phyloP scores from a whole-genome alignment of 805 yeast genomes.

The Candida hungchunana region DNA sequence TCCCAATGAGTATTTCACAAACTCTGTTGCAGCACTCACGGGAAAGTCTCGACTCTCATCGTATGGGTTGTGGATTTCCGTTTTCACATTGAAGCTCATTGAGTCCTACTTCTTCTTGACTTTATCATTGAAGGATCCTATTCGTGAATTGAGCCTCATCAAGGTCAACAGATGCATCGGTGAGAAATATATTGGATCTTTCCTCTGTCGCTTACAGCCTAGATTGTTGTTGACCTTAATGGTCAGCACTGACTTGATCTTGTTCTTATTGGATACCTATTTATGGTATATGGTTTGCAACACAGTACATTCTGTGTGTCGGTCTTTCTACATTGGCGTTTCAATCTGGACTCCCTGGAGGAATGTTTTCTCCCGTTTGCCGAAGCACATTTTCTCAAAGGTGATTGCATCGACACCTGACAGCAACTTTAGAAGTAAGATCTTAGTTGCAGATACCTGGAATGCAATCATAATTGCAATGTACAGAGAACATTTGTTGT shows the following conservation, averaged over 20 bases:
- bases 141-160: conserved; percentile 61
- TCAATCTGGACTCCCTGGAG: conserved; percentile 91
- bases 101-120: conserved; percentile 81
- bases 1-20: conserved; percentile 56
- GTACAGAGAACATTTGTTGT: conserved; percentile 98
- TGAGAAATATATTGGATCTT: conserved; percentile 49
- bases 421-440: conserved; percentile 94
- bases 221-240: conserved; percentile 49
- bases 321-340: conserved; percentile 70
- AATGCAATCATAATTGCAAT: conserved; percentile 96
- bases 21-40: conserved; percentile 47
- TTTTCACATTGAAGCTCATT: conserved; percentile 61
- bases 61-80: conserved; percentile 62
- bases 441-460: conserved; percentile 96
- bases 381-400: conserved; percentile 71
- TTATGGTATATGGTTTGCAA: conserved; percentile 84
- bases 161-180: conserved; percentile 55
- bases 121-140: conserved; percentile 66
- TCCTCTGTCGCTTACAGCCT: conserved; percentile 56
- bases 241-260: conserved; percentile 54
- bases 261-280: conserved; percentile 78
- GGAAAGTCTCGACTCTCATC: conserved; percentile 60
- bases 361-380: conserved; percentile 69
- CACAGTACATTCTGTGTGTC: conserved; percentile 64
- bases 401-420: conserved; percentile 60